Base-by-base conservation (phyloP, 257 asterid genomes). In the Striga asiatica region DNA sequence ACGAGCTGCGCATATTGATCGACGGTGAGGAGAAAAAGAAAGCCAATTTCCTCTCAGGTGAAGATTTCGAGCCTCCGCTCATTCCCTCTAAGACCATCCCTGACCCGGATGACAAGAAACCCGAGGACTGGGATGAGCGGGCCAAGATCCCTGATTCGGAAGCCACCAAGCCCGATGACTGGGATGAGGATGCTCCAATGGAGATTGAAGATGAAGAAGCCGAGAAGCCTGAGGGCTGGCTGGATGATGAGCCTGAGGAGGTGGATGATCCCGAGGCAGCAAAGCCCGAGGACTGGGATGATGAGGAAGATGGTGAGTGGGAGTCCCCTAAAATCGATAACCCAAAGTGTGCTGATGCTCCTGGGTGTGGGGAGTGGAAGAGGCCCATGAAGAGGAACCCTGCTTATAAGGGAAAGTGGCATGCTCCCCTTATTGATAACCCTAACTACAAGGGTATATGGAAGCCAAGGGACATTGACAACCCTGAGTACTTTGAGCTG, bases 311-410 rank as follows among this genome's bases (percentile, higher is more conserved):
- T 74, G 98, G 98, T 64, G 88, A 76, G 43, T 91, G 98, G 98
- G 98, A 91, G 74, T 81, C 95, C 8, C 96, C 98, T 0, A 87
- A 91, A 57, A 57, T 78, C 43, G 93, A 87, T 54, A 91, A 91
- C 76, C 96, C 94, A 0, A 84, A 68, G 61, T 91, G 98, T 61
- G 67, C 58, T 0, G 94, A 74, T 54, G 94, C 82, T 58, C 94
- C 98, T 68, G 98, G 98, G 22, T 91, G 98, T 48, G 98, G 98
- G 3, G 94, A 76, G 76, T 91, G 98, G 98, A 91, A 80, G 78
- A 78, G 78, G 57, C 97, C 97, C 23, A 67, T 61, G 86, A 91
- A 78, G 78, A 73, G 69, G 28, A 91, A 91, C 63, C 98, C 97
- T 28, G 88, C 85, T 51, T 91, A 87, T 76, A 84, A 80, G 76